Evolutionary conservation across 2,329 filamentous ascomycete species (phyloP), one percentile per base, ranked within the genome.

Genomic region (Nannizziopsis arthrosporioides): DNA sequence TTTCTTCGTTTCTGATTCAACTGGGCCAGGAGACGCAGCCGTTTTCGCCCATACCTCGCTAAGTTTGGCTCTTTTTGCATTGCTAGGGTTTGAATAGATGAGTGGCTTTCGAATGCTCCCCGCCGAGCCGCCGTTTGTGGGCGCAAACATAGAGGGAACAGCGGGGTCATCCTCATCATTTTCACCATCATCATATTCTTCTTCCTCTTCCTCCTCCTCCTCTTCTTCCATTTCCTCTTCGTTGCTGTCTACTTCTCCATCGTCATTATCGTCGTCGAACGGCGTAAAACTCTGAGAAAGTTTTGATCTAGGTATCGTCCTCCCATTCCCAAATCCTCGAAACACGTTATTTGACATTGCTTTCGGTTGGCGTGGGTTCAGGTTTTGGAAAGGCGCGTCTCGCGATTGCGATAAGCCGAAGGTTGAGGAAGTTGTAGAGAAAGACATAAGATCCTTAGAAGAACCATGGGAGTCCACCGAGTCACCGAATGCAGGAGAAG

Each of bases 401-500:
- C 38, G 48, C 35, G 56, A 53, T 40, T 60, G 60, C 15, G 63
- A 56, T 31, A 58, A 8, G 51, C 14, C 56, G 53, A 50, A 64
- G 54, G 62, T 57, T 35, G 57, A 57, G 37, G 64, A 65, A 32
- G 59, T 61, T 22, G 66, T 62, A 5, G 63, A 64, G 7, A 64
- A 65, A 12, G 61, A 58, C 39, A 69, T 59, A 50, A 67, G 61
- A 51, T 65, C 64, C 42, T 65, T 60, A 50, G 60, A n/a, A n/a
- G n/a, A 58, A 37, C 56, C 59, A 17, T 63, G 59, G 39, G 67
- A 60, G 22, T 63, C 59, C 5, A 61, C 59, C 4, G 76, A 75
- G 60, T 69, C 74, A 44, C 72, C 72, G 54, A 76, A 73, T 5
- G 42, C 43, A 3, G 71, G 70, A 22, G 74, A 73, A 41, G 51